These are phyloP conservation scores for Magnaporthales sp. DNA, from an alignment of 2,329 filamentous ascomycete species.

Conservation along the genomic window DNA sequence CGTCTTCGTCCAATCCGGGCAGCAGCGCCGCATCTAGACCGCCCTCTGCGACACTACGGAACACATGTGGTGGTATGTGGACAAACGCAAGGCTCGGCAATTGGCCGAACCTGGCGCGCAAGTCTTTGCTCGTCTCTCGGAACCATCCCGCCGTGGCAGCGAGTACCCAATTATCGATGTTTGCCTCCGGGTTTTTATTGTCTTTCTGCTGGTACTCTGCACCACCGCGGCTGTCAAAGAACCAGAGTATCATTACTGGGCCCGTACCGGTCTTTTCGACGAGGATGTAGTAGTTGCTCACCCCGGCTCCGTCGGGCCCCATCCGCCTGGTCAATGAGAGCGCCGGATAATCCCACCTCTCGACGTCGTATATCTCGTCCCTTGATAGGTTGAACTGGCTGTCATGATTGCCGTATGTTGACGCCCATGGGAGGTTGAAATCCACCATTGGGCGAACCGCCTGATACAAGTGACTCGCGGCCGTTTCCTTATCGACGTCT, in stretches of 20 bases:
- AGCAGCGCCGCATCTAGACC: slow-evolving; percentile 24
- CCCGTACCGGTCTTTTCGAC: slow-evolving; percentile 25
- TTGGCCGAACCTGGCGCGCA: slow-evolving; percentile 21
- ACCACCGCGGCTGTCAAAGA: slow-evolving; percentile 61
- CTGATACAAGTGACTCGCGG: slow-evolving; percentile 47
- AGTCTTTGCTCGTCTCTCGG: slow-evolving; percentile 19
- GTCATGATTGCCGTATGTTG: slow-evolving; percentile 55
- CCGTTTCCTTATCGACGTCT: slow-evolving; percentile 45
- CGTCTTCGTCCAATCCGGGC: slow-evolving; percentile 17
- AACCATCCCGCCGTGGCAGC: slow-evolving; percentile 36
- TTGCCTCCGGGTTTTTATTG: slow-evolving; percentile 11
- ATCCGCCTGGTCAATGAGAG: slow-evolving; percentile 21
- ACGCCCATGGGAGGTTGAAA: slow-evolving; percentile 45
- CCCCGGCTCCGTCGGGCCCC: slow-evolving; percentile 23
- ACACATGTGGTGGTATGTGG: slow-evolving; percentile 37
- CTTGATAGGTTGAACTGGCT: slow-evolving; percentile 29
- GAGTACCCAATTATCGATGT: slow-evolving; percentile 37
- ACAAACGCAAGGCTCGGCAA: slow-evolving; percentile 40
- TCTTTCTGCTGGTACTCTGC: slow-evolving; percentile 33
- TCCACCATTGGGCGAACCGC: slow-evolving; percentile 50
- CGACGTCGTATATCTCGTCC: slow-evolving; percentile 19
- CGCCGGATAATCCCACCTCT: slow-evolving; percentile 21
- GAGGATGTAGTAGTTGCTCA: slow-evolving; percentile 39
- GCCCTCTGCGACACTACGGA: slow-evolving; percentile 25
- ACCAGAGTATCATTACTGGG: slow-evolving; percentile 49